These are phyloP conservation scores for Pseudogymnoascus pannorum DNA, from an alignment of 2,329 filamentous ascomycete species.

Conservation along the genomic window DNA sequence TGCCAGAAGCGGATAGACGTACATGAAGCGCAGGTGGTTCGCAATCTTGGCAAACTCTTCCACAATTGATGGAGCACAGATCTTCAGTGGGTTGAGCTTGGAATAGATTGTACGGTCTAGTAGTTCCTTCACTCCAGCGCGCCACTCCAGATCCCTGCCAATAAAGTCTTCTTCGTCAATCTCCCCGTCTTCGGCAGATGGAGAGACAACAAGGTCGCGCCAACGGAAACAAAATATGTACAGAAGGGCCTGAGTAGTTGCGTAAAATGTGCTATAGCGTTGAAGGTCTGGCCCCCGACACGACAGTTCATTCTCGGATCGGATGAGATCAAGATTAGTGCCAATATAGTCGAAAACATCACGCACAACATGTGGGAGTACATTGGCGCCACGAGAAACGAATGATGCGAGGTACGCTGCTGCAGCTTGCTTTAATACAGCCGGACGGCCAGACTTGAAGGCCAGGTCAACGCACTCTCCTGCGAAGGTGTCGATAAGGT, in stretches of 20 bases:
- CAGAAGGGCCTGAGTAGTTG: slow-evolving; percentile 60
- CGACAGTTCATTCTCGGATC: slow-evolving; percentile 60
- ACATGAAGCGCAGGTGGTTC: slow-evolving; percentile 78
- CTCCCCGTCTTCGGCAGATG: slow-evolving; percentile 48
- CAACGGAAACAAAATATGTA: slow-evolving; percentile 93
- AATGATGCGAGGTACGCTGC: slow-evolving; percentile 93
- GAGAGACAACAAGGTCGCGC: slow-evolving; percentile 72
- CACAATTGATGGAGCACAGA: slow-evolving; percentile 86
- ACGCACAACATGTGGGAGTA: slow-evolving; percentile 68
- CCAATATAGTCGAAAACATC: slow-evolving; percentile 76
- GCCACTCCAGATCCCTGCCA: slow-evolving; percentile 71
- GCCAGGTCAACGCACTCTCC: slow-evolving; percentile 67
- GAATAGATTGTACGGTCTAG: slow-evolving; percentile 75
- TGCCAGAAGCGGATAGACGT: slow-evolving; percentile 81
- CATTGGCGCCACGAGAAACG: slow-evolving; percentile 79
- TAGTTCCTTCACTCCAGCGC: slow-evolving; percentile 63
- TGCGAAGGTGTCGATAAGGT: slow-evolving; percentile 75
- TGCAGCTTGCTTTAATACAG: slow-evolving; percentile 72
- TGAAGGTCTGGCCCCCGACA: slow-evolving; percentile 77
- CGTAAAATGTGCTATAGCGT: slow-evolving; percentile 63
- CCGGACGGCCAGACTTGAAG: slow-evolving; percentile 55
- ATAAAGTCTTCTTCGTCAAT: slow-evolving; percentile 59
- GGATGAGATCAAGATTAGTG: slow-evolving; percentile 67
- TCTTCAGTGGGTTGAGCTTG: slow-evolving; percentile 87
- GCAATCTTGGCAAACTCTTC: slow-evolving; percentile 85